A percentile compares a stretch with the other conserved stretches of the same genome.
Conservation (phyloP, 176 grass and related monocot species). For the Paspalum vaginatum region DNA sequence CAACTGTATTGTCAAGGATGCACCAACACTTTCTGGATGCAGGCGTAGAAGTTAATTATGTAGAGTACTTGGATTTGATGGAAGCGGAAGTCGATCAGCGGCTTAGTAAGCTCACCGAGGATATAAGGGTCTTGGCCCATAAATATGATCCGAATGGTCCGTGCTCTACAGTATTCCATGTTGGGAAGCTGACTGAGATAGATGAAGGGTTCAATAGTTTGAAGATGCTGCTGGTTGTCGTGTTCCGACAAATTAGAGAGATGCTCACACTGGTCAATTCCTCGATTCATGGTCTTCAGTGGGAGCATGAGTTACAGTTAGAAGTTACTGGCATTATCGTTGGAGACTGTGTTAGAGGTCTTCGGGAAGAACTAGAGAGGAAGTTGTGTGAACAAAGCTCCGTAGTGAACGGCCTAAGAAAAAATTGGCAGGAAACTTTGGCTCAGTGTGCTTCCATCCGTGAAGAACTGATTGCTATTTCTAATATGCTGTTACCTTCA, state of each 20-base stretch:
- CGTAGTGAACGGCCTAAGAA: slow-evolving; percentile 56
- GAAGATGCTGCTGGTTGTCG: slow-evolving; percentile 52
- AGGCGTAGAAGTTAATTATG: slow-evolving; percentile 36
- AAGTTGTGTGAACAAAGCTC: slow-evolving; percentile 66
- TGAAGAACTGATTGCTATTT: slow-evolving; percentile 78
- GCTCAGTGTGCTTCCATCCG: slow-evolving; percentile 60
- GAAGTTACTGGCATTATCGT: slow-evolving; percentile 69
- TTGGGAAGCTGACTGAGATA: slow-evolving; percentile 50
- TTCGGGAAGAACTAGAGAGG: slow-evolving; percentile 75
- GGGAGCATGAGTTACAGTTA: slow-evolving; percentile 80
- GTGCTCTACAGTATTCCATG: slow-evolving; percentile 1
- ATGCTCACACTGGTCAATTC: slow-evolving; percentile 52
- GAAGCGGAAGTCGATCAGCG: slow-evolving; percentile 52
- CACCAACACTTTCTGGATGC: slow-evolving; percentile 49
- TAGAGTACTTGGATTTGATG: slow-evolving; percentile 55
- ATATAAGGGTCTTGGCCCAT: slow-evolving; percentile 40
- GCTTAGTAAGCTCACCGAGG: slow-evolving; percentile 63
- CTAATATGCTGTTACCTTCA: slow-evolving; percentile 52
- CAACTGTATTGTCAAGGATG: slow-evolving; percentile 33
- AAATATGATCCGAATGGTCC: slow-evolving; percentile 21
- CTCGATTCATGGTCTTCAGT: slow-evolving; percentile 59
- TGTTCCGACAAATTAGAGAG: slow-evolving; percentile 66
- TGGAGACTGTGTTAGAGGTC: slow-evolving; percentile 62
- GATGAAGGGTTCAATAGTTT: slow-evolving; percentile 63
- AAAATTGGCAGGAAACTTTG: slow-evolving; percentile 71